Percentiles rank a stretch among this genome's conserved stretches.
Evolutionary conservation across 306 rosid species (phyloP).

Genomic region (Canavalia ensiformis): DNA sequence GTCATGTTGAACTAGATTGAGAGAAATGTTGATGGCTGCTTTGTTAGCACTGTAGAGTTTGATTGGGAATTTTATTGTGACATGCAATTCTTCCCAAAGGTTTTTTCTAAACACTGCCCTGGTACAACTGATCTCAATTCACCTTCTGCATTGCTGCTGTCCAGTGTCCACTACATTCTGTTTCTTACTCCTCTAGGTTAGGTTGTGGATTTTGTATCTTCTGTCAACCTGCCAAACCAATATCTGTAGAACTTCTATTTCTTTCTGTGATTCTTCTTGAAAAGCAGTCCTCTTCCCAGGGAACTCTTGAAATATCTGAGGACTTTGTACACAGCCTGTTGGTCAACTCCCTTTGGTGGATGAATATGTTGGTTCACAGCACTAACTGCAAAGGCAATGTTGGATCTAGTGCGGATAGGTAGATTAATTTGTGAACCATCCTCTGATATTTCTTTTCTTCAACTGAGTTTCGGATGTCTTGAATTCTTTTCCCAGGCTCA

Average conservation of each 20-base stretch:
- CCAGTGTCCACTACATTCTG: no score
- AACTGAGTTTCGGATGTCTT: not conserved
- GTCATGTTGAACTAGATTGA: not conserved
- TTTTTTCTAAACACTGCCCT: no score
- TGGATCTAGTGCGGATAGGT: no score
- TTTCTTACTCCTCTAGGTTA: no score
- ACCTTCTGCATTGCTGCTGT: no score
- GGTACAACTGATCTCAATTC: no score
- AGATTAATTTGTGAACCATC: not conserved
- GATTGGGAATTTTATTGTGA: no score
- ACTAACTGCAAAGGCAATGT: not conserved
- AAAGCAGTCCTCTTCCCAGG: not conserved
- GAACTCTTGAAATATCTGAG: not conserved
- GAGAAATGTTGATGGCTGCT: no score
- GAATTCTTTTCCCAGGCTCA: not conserved
- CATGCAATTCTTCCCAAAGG: no score
- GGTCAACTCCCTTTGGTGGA: not conserved
- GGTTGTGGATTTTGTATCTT: not conserved
- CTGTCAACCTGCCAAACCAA: not conserved
- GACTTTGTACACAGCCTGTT: not conserved
- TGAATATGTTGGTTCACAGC: not conserved
- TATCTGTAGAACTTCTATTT: not conserved
- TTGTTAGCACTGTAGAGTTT: no score
- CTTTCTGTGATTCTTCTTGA: not conserved
- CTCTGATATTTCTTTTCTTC: not conserved